phyloP scores from a whole-genome alignment of 495 filamentous ascomycete genomes.

The Trichoderma asperelloides region DNA sequence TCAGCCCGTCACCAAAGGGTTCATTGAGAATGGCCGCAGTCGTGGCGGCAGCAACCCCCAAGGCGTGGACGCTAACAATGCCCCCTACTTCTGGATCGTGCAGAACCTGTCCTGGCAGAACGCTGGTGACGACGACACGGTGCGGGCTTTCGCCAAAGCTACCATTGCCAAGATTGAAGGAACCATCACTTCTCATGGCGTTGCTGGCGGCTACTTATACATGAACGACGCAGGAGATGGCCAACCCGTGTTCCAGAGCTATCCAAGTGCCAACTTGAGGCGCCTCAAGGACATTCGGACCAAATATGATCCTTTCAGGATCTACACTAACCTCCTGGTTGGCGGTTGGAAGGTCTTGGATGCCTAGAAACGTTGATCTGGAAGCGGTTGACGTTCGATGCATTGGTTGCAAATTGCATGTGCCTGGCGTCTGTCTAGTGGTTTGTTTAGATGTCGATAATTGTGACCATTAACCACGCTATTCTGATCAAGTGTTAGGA shows the following conservation, averaged over 20 bases:
- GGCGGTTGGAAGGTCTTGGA: conserved; percentile 17
- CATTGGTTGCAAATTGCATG: too few relatives aligned
- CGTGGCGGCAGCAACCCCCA: conserved; percentile 13
- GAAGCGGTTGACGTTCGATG: too few relatives aligned
- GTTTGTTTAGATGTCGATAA: too few relatives aligned
- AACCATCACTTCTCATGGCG: too few relatives aligned
- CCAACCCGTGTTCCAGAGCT: conserved; percentile 15
- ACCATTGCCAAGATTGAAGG: too few relatives aligned
- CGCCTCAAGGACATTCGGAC: conserved; percentile 12
- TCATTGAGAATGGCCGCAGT: background rate
- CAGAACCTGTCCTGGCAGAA: conserved; percentile 13
- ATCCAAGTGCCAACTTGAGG: conserved; percentile 13
- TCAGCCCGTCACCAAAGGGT: conserved; percentile 9
- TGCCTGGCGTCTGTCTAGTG: too few relatives aligned
- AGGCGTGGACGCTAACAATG: conserved; percentile 8
- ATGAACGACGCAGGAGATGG: conserved; percentile 16
- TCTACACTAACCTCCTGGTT: conserved; percentile 16
- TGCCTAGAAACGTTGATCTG: conserved; percentile 5
- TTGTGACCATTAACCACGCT: too few relatives aligned
- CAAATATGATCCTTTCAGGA: conserved; percentile 16
- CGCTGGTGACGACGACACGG: conserved; percentile 8
- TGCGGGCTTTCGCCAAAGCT: too few relatives aligned
- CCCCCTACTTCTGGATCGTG: conserved; percentile 14
- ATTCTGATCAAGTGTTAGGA: too few relatives aligned
- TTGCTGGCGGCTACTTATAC: conserved; percentile 10